These are phyloP conservation scores for Betula pendula DNA, from an alignment of 306 rosid genomes.

Conservation along the genomic window DNA sequence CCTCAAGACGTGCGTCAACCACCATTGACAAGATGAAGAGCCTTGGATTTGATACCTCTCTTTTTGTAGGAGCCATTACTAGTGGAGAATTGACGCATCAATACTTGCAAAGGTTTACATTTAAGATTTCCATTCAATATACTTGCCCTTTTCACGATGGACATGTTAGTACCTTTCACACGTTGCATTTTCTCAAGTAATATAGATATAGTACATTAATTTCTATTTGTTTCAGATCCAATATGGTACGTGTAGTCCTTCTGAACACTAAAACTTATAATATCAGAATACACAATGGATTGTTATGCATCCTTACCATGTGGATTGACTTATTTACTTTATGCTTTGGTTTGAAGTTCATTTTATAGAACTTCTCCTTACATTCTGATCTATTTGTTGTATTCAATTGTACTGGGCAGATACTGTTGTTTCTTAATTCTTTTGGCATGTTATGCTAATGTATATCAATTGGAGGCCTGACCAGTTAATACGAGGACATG, in stretches of 20 bases:
- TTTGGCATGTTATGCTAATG: background rate
- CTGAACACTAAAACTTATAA: background rate
- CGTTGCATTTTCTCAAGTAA: background rate
- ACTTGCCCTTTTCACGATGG: background rate
- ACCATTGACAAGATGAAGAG: constrained; percentile 74
- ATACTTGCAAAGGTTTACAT: constrained; percentile 62
- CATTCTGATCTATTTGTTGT: background rate
- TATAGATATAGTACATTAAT: background rate
- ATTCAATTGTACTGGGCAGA: background rate
- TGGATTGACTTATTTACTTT: background rate
- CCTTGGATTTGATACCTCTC: constrained; percentile 89
- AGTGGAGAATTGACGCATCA: constrained; percentile 92
- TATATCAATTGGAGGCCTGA: background rate
- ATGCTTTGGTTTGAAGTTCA: background rate
- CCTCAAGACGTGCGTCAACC: constrained; percentile 83
- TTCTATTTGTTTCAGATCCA: background rate
- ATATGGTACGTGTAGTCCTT: background rate
- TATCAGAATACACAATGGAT: background rate
- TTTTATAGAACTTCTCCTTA: background rate
- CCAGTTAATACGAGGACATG: background rate
- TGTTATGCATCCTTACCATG: background rate
- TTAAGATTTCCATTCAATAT: background rate
- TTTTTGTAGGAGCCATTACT: constrained; percentile 81
- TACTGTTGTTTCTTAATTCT: background rate
- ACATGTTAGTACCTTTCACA: background rate